These are phyloP conservation scores for Boletellus ananas DNA, from an alignment of 768 basidiomycete genomes.

Conservation along the genomic window DNA sequence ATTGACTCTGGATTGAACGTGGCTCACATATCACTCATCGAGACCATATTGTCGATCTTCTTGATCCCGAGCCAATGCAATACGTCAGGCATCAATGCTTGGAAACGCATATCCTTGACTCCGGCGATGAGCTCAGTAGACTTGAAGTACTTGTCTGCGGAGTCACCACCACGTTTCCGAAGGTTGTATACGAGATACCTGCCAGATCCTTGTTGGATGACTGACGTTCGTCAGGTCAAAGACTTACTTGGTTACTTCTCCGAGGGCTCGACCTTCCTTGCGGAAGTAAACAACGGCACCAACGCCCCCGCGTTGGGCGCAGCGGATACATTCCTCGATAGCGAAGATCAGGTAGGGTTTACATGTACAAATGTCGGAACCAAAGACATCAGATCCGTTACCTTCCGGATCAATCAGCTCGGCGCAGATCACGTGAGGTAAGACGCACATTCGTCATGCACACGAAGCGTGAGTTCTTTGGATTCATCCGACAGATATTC, in stretches of 20 bases:
- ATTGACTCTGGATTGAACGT: not conserved
- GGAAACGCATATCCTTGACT: conserved; percentile 95
- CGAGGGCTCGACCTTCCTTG: conserved; percentile 89
- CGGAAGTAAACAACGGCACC: conserved; percentile 94
- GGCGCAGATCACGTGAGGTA: not conserved
- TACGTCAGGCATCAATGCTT: conserved; percentile 93
- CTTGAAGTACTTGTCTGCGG: conserved; percentile 91
- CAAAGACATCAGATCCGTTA: conserved; percentile 95
- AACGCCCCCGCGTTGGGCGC: conserved; percentile 81
- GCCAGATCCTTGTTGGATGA: conserved; percentile 1
- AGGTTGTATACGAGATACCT: conserved; percentile 95
- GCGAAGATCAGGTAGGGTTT: conserved; percentile 91
- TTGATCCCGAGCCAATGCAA: conserved; percentile 91
- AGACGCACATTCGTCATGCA: conserved; percentile 85
- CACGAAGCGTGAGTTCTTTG: conserved; percentile 81
- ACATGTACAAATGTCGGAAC: conserved; percentile 89
- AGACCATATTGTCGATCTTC: conserved; percentile 87
- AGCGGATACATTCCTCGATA: conserved; percentile 88
- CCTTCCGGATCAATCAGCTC: conserved; percentile 36
- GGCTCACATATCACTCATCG: conserved; percentile 76
- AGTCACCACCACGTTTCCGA: conserved; percentile 91
- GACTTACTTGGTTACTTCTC: conserved; percentile 85
- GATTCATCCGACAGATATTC: conserved; percentile 69
- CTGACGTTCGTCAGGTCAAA: not conserved
- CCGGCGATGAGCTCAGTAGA: conserved; percentile 92